Percentiles rank a stretch among this genome's conserved stretches.
phyloP scores from a whole-genome alignment of 2,329 filamentous ascomycete genomes.

The Paraconiothyrium sp. region DNA sequence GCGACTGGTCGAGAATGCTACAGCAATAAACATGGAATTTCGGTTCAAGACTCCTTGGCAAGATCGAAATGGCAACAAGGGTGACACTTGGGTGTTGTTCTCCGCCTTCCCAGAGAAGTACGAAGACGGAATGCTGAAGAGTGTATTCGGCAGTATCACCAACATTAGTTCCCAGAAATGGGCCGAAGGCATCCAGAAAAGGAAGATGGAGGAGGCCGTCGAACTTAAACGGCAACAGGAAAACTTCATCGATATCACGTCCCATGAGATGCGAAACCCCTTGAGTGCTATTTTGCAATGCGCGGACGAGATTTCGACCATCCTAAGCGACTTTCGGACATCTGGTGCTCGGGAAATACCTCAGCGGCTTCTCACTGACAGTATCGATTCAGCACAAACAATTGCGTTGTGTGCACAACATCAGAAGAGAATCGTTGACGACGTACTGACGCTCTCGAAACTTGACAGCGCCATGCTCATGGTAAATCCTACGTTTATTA shows the following conservation, averaged over 20 bases:
- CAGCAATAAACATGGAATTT: conserved; percentile 75
- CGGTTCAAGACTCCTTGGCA: conserved; percentile 76
- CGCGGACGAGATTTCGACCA: conserved; percentile 75
- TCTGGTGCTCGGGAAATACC: conserved; percentile 59
- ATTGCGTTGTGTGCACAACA: conserved; percentile 82
- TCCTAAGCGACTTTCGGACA: conserved; percentile 54
- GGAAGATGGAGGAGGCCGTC: conserved; percentile 80
- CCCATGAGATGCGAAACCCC: conserved; percentile 80
- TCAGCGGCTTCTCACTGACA: conserved; percentile 63
- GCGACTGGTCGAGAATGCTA: conserved; percentile 68
- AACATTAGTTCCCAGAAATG: conserved; percentile 88
- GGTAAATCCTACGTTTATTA: conserved; percentile 35
- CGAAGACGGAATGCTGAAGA: conserved; percentile 70
- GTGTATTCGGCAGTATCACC: conserved; percentile 82
- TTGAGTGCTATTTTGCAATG: conserved; percentile 79
- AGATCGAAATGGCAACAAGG: conserved; percentile 65
- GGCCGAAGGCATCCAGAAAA: conserved; percentile 81
- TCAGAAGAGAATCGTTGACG: conserved; percentile 70
- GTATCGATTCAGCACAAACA: conserved; percentile 78
- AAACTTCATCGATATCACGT: conserved; percentile 82
- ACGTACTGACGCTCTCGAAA: conserved; percentile 61
- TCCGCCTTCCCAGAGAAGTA: conserved; percentile 78
- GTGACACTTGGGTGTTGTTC: conserved; percentile 81
- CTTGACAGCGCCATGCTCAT: conserved; percentile 78
- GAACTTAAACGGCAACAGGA: conserved; percentile 84